phyloP scores from a whole-genome alignment of 176 grass and related monocot species.

The Microstegium vimineum region DNA sequence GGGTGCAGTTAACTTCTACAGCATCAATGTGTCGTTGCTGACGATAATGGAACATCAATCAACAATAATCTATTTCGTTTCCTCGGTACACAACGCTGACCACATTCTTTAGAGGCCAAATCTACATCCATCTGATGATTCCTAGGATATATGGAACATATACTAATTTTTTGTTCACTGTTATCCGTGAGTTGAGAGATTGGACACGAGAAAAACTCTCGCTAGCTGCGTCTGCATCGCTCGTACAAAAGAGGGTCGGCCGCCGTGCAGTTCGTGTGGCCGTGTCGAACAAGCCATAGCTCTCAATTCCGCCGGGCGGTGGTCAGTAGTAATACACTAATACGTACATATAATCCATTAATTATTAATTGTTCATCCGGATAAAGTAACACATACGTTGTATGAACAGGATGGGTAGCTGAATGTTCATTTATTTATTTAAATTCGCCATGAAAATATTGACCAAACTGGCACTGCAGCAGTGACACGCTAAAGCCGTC shows the following conservation, averaged over 20 bases:
- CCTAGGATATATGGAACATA: background rate
- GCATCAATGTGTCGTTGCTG: too few relatives aligned
- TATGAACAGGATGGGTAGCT: background rate
- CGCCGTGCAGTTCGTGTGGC: too few relatives aligned
- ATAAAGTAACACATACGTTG: background rate
- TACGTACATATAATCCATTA: background rate
- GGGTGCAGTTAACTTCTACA: too few relatives aligned
- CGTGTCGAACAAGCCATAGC: too few relatives aligned
- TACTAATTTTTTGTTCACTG: background rate
- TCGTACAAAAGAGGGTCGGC: too few relatives aligned
- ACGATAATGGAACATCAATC: background rate
- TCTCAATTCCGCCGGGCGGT: too few relatives aligned
- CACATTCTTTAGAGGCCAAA: background rate
- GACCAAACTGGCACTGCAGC: background rate
- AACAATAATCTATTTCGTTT: background rate
- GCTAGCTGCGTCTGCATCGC: too few relatives aligned
- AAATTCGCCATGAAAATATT: background rate
- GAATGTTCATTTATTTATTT: background rate
- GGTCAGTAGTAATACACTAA: too few relatives aligned
- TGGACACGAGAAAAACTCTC: too few relatives aligned
- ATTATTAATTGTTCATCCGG: background rate
- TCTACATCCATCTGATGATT: background rate
- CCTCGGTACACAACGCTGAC: background rate
- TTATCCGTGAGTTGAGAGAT: background rate
- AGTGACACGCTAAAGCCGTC: background rate